A percentile compares a stretch with the other conserved stretches of the same genome.
phyloP scores from a whole-genome alignment of 2,329 filamentous ascomycete species.

The Madurella fahalii region DNA sequence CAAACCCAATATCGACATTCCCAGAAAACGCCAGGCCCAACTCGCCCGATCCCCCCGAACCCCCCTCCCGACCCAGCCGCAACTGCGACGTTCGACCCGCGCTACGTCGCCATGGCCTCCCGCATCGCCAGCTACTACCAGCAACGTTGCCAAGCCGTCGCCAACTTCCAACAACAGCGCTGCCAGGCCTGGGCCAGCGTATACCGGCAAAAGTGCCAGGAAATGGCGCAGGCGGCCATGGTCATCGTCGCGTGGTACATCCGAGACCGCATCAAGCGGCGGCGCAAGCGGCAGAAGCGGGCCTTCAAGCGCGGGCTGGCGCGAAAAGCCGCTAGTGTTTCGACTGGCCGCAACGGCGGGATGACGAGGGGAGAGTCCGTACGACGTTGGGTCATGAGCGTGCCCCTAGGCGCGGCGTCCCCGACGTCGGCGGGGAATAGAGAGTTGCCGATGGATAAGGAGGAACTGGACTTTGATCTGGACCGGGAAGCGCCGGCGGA shows the following conservation, averaged over 20 bases:
- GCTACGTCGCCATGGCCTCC: constrained; percentile 43
- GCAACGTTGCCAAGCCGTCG: constrained; percentile 44
- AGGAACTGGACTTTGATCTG: constrained; percentile 40
- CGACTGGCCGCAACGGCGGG: constrained; percentile 10
- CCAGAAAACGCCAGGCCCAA: constrained; percentile 7
- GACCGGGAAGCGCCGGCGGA: constrained; percentile 37
- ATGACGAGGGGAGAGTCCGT: constrained; percentile 40
- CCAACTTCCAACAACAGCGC: constrained; percentile 45
- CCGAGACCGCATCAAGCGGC: constrained; percentile 43
- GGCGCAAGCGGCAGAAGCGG: constrained; percentile 39
- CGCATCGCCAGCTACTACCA: constrained; percentile 47
- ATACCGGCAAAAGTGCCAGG: constrained; percentile 45
- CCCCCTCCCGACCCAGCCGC: neutral
- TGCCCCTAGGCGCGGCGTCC: constrained; percentile 7
- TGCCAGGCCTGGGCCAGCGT: constrained; percentile 46
- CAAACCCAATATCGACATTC: neutral
- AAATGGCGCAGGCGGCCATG: constrained; percentile 47
- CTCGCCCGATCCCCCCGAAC: neutral
- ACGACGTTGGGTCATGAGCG: constrained; percentile 40
- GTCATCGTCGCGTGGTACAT: constrained; percentile 49
- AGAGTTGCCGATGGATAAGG: constrained; percentile 30
- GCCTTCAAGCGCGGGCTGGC: constrained; percentile 39
- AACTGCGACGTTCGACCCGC: constrained; percentile 32
- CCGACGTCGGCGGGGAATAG: neutral
- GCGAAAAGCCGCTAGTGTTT: constrained; percentile 26